Base-by-base conservation (phyloP, 805 yeast genomes). In the Candida bentonensis region DNA sequence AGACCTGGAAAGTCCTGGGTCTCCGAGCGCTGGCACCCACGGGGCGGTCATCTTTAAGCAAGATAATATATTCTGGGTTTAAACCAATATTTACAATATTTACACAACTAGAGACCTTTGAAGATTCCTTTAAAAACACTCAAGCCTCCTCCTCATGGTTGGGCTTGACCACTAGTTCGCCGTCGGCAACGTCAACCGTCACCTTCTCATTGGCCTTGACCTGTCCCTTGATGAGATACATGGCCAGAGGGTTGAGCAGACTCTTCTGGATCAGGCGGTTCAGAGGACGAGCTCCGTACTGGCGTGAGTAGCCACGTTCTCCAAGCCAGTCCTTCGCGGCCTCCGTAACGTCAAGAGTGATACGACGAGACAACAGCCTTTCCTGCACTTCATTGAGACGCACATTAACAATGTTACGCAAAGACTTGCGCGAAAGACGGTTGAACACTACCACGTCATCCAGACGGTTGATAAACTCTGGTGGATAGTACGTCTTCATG, bases 231-330 rank as follows among this genome's bases (percentile, higher is more conserved):
- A 92, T 74, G 68, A 92, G 59, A 53, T 72, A 66, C 55, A 75
- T 70, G 2, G 97, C 94, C 74, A 92, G 72, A 21, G 96, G 95
- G 59, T 88, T 88, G 61, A 92, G 68, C n/a, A 92, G 59, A 49
- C 72, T 65, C 66, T 81, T 84, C 60, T 87, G 95, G 48, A 89
- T 78, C 43, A 87, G 72, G 55, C 98, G 75, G 68, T 92, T 89
- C 61, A 92, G 71, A 9, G 98, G 98, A 58, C 98, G 76, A 0
- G 98, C 98, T 53, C 98, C 98, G 57, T 89, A 92, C 39, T 79
- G 62, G 25, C 85, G 83, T 57, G 89, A 96, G 60, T 89, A 92
- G 2, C 98, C 98, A 51, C 82, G 69, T 23, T 80, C 78, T 3
- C 89, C 78, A 30, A 92, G 67, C 81, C 92, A 79, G 13, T 70